Conservation (phyloP, 257 asterid species). For the Ligustrum vulgare region DNA sequence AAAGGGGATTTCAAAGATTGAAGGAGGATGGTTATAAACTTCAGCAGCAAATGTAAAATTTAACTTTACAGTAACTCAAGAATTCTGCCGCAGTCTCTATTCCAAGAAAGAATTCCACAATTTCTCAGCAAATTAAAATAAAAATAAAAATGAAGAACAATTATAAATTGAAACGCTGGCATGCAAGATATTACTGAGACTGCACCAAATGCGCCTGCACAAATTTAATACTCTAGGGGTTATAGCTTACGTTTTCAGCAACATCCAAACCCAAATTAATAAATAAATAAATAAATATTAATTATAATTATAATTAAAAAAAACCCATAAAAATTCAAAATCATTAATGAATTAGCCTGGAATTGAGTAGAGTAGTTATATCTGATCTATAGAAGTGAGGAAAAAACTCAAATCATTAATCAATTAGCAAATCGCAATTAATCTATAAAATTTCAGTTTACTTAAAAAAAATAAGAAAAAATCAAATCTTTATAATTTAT, state of each 20-base stretch:
- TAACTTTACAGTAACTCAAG: background rate
- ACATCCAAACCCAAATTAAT: background rate
- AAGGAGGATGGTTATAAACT: slow-evolving; percentile 5
- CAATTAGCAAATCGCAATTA: background rate
- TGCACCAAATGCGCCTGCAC: background rate
- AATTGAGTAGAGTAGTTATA: background rate
- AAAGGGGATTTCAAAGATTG: background rate
- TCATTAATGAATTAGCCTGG: background rate
- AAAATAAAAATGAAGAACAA: background rate
- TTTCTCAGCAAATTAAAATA: slow-evolving; percentile 1
- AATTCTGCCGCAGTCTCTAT: background rate
- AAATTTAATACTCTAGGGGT: background rate
- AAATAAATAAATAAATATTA: background rate
- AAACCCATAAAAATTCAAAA: background rate
- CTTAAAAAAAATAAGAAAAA: background rate
- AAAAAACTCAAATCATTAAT: background rate
- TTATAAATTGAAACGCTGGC: slow-evolving; percentile 7
- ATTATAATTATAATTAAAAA: too few species aligned
- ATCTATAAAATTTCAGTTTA: background rate
- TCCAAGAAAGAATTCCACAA: slow-evolving; percentile 1
- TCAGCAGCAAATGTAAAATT: slow-evolving; percentile 6
- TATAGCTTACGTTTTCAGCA: slow-evolving; percentile 1
- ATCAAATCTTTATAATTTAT: background rate
- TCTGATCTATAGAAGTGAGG: background rate
- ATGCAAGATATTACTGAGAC: slow-evolving; percentile 2